Evolutionary conservation across 1,139 yeast species (phyloP), one percentile per base, ranked within the genome.

Genomic region (Sugiyamaella grinbergsii): DNA sequence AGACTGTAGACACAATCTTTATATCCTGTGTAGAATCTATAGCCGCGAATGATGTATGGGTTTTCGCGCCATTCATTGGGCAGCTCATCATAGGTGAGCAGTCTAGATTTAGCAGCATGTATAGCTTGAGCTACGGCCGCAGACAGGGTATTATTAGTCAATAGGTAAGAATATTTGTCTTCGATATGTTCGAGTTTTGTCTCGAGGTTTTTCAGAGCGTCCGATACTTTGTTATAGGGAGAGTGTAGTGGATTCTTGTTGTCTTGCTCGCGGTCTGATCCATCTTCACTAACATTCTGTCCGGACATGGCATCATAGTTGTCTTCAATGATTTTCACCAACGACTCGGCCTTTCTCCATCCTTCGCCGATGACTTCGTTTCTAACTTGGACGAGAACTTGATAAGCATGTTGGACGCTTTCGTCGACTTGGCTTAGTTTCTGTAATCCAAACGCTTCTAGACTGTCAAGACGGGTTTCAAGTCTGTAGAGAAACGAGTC

Each of bases 51-150:
- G 52, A 93, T 88, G 66, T 80, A 90, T 53, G 90, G 83, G 71
- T 93, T 93, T 67, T 91, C 97, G 64, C 95, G 78, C 96, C 97
- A 93, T 47, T 87, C 88, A 57, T 83, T 79, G 1, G 98, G 98
- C 47, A 93, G 73, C 66, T 93, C 95, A 64, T 88, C 89, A 68
- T 85, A 87, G 59, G 89, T 90, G 47, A 93, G 71, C 53, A 83
- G 77, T 48, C 83, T 68, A 5, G 70, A 58, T 37, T 78, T 72
- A 1, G 95, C 94, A 3, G 64, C 58, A 34, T 57, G 55, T 5
- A 72, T 58, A 4, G 76, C 75, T 7, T 56, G 56, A 52, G 67
- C 68, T n/a, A 72, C 57, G 10, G 69, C 62, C 8, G 53, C 53
- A 5, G 58, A 54, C 15, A 58, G 42, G 5, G 43, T 19, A 22